Conservation (phyloP, 208 protist species). For the Trypanosoma avium region DNA sequence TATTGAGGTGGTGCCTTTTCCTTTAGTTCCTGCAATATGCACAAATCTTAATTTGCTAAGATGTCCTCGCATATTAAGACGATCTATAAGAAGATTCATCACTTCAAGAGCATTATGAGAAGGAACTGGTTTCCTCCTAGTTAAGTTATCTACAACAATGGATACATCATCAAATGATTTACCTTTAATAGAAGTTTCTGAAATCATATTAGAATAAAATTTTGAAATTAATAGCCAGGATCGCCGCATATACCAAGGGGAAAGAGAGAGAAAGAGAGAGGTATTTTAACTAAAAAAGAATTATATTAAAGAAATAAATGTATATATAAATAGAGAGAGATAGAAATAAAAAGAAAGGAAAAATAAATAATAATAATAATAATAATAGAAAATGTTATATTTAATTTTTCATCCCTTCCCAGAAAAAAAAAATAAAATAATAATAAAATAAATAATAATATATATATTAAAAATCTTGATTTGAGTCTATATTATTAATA, state of each 20-base stretch:
- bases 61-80: conserved; percentile 91
- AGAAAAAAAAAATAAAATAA: background rate
- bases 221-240: background rate
- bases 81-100: conserved; percentile 54
- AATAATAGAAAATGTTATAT: background rate
- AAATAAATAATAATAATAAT: background rate
- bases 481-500: too few relatives aligned
- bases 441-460: background rate
- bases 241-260: conserved; percentile 2
- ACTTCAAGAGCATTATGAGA: conserved; percentile 91
- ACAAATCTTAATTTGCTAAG: conserved; percentile 93
- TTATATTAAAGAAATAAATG: too few relatives aligned
- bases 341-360: conserved; percentile 2
- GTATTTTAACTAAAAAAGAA: too few relatives aligned
- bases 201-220: too few relatives aligned
- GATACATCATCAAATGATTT: conserved; percentile 70
- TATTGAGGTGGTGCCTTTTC: conserved; percentile 87
- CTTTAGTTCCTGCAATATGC: conserved; percentile 93
- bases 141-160: conserved; percentile 50
- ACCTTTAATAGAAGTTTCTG: conserved; percentile 3
- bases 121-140: conserved; percentile 33
- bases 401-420: too few relatives aligned
- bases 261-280: conserved; percentile 28
- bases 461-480: background rate
- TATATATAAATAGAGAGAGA: too few relatives aligned